phyloP scores from a whole-genome alignment of 139 green algal species.

The Picochlorum sp. region DNA sequence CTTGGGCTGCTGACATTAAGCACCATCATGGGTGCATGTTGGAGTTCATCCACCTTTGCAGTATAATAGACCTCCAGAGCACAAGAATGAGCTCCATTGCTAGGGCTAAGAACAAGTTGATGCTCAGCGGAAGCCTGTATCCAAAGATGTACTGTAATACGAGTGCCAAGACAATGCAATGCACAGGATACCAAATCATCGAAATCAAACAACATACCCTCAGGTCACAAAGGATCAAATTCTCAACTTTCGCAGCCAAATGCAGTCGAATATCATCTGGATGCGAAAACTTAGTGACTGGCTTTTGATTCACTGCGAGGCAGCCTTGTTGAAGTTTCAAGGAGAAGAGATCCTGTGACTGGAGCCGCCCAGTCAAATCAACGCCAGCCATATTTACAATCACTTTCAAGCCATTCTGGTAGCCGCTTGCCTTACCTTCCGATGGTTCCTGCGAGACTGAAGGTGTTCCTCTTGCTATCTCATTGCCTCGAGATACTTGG shows the following conservation, averaged over 20 bases:
- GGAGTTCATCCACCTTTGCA: slow-evolving; percentile 10
- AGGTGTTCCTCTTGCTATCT: neutral
- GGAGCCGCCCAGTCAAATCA: slow-evolving; percentile 34
- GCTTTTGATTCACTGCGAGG: slow-evolving; percentile 12
- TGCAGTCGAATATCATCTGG: slow-evolving; percentile 24
- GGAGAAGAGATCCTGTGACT: slow-evolving; percentile 36
- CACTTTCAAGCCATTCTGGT: slow-evolving; percentile 16
- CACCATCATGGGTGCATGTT: slow-evolving; percentile 18
- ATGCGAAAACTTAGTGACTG: slow-evolving; percentile 11
- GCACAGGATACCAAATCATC: too few species aligned
- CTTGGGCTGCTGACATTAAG: slow-evolving; percentile 38
- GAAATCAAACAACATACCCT: slow-evolving; percentile 5
- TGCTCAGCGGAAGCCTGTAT: slow-evolving; percentile 24
- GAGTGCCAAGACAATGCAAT: too few species aligned
- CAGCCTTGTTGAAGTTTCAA: slow-evolving; percentile 38
- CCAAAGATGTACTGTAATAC: neutral
- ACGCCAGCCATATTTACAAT: slow-evolving; percentile 32
- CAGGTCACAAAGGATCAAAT: slow-evolving; percentile 32
- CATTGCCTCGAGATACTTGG: slow-evolving; percentile 19
- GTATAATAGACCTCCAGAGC: slow-evolving; percentile 18
- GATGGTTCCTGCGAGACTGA: neutral
- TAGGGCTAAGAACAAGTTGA: slow-evolving; percentile 36
- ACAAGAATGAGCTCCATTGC: slow-evolving; percentile 17
- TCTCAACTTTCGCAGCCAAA: slow-evolving; percentile 16
- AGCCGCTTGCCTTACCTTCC: neutral